Conservation (phyloP, 2,329 filamentous ascomycete genomes). For the Fusarium odoratissimum region DNA sequence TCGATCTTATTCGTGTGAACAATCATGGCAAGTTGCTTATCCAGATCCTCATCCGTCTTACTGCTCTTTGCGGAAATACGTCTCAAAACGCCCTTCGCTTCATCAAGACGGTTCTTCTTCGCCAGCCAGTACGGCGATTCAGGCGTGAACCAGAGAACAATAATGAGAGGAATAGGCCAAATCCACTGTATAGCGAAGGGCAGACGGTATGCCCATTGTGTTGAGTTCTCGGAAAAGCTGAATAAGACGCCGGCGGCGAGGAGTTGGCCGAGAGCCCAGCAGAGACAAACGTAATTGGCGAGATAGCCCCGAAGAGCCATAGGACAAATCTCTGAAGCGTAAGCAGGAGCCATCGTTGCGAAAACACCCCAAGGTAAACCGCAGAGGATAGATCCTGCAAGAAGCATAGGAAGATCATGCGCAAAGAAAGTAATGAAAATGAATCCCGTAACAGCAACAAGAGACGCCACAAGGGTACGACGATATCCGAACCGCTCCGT, state of each 20-base stretch:
- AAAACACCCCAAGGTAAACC: slow-evolving; percentile 58
- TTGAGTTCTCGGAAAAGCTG: slow-evolving; percentile 18
- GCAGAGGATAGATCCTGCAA: slow-evolving; percentile 60
- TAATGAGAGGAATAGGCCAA: slow-evolving; percentile 47
- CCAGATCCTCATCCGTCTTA: slow-evolving; percentile 53
- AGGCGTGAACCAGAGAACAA: slow-evolving; percentile 46
- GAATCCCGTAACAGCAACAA: slow-evolving; percentile 50
- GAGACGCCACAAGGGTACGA: slow-evolving; percentile 61
- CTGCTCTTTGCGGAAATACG: slow-evolving; percentile 49
- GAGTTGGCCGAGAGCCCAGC: slow-evolving; percentile 56
- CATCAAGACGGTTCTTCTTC: slow-evolving; percentile 41
- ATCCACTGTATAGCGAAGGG: slow-evolving; percentile 55
- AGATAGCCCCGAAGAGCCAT: slow-evolving; percentile 55
- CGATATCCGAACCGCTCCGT: slow-evolving; percentile 45
- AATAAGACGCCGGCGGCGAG: slow-evolving; percentile 49
- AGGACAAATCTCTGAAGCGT: slow-evolving; percentile 58
- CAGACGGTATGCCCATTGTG: slow-evolving; percentile 52
- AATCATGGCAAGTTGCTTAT: slow-evolving; percentile 72
- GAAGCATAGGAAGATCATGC: slow-evolving; percentile 52
- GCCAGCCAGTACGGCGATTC: slow-evolving; percentile 52
- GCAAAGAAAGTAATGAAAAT: slow-evolving; percentile 51
- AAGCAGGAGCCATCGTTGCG: slow-evolving; percentile 55
- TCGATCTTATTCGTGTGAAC: slow-evolving; percentile 63
- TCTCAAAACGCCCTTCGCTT: slow-evolving; percentile 44
- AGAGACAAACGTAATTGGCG: slow-evolving; percentile 57